Conservation (phyloP, 2,329 filamentous ascomycete species). For the Cordyceps pruinosa region DNA sequence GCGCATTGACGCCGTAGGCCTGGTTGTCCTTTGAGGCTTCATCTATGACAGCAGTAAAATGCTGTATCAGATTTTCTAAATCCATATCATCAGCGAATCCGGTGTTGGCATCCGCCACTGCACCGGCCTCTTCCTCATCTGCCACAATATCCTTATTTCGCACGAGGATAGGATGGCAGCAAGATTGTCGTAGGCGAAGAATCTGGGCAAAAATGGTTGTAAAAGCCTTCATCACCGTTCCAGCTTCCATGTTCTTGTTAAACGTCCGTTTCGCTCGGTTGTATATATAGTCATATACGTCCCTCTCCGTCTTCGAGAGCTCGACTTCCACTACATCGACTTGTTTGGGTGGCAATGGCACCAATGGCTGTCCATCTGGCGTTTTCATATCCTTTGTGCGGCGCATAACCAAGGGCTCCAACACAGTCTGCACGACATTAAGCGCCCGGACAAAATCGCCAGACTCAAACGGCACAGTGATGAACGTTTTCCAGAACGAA, state of each 20-base stretch:
- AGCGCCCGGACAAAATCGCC: constrained; percentile 89
- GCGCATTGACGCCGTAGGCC: constrained; percentile 72
- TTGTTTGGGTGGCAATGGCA: constrained; percentile 72
- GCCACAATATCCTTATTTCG: constrained; percentile 77
- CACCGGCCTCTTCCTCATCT: constrained; percentile 77
- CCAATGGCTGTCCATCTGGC: constrained; percentile 66
- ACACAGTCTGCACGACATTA: constrained; percentile 92
- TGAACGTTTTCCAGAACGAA: constrained; percentile 98
- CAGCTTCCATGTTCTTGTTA: constrained; percentile 78
- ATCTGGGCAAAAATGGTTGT: constrained; percentile 98
- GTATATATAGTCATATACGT: constrained; percentile 90
- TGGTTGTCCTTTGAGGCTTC: constrained; percentile 54
- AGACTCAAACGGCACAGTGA: constrained; percentile 93
- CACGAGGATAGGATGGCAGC: constrained; percentile 86
- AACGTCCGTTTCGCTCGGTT: constrained; percentile 77
- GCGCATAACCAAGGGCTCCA: constrained; percentile 91
- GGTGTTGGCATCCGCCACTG: constrained; percentile 66
- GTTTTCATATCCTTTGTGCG: constrained; percentile 98
- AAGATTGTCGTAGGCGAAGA: constrained; percentile 82
- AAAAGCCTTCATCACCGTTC: constrained; percentile 89
- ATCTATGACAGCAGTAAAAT: constrained; percentile 67
- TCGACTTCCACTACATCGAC: constrained; percentile 85
- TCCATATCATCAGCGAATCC: constrained; percentile 96
- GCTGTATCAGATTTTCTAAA: constrained; percentile 73
- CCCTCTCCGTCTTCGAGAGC: constrained; percentile 74